Percentiles rank a stretch among this genome's conserved stretches.
These are phyloP conservation scores for Laetiporus sulphureus DNA, from an alignment of 1,284 basidiomycete species.

Conservation along the genomic window DNA sequence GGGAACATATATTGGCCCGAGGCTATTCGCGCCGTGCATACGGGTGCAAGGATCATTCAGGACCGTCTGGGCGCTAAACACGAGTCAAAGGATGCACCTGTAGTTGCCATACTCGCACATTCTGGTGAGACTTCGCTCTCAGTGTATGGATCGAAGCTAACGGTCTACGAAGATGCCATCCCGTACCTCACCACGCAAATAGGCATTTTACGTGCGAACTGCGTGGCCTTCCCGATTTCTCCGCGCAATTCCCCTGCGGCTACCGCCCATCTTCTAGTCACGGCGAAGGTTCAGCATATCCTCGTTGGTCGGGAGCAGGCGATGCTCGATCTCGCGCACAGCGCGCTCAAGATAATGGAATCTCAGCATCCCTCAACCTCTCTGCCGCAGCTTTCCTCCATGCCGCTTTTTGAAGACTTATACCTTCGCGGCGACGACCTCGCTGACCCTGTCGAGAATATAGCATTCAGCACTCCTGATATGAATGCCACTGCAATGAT, in stretches of 20 bases:
- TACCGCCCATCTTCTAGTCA: slow-evolving; percentile 28
- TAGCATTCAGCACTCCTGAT: slow-evolving; percentile 9
- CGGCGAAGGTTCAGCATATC: slow-evolving; percentile 19
- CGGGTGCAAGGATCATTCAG: not conserved
- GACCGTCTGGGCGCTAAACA: not conserved
- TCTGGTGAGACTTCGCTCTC: slow-evolving; percentile 1
- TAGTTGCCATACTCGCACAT: slow-evolving; percentile 2
- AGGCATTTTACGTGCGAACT: slow-evolving; percentile 23
- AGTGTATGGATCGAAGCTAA: too few relatives aligned
- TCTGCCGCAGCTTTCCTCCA: slow-evolving; percentile 3
- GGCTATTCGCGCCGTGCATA: slow-evolving; percentile 13
- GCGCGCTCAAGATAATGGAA: slow-evolving; percentile 1
- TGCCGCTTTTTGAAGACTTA: slow-evolving; percentile 18
- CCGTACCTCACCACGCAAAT: slow-evolving; percentile 21
- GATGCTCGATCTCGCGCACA: slow-evolving; percentile 15
- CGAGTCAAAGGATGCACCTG: not conserved
- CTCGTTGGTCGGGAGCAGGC: slow-evolving; percentile 22
- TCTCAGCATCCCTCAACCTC: not conserved
- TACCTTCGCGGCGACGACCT: slow-evolving; percentile 4
- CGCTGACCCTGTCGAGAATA: not conserved
- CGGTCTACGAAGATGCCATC: slow-evolving; percentile 23
- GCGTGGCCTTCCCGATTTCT: slow-evolving; percentile 29
- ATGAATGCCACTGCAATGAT: slow-evolving; percentile 15
- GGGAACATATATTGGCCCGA: slow-evolving; percentile 22
- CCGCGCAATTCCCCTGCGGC: slow-evolving; percentile 31